Evolutionary conservation across 495 filamentous ascomycete species (phyloP).

Genomic region (Sporormia fimetaria): DNA sequence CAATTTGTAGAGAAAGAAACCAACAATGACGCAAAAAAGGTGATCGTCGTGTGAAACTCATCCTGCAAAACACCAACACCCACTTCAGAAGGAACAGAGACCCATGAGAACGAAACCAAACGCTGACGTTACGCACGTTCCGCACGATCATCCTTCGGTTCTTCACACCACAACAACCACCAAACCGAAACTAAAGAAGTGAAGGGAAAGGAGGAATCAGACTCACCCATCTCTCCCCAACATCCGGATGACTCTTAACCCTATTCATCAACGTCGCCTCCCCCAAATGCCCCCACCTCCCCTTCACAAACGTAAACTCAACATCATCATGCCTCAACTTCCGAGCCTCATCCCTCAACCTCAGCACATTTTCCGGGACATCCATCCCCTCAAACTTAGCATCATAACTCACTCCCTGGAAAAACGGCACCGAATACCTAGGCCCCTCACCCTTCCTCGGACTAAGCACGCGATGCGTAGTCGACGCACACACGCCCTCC

Average conservation of each 20-base stretch:
- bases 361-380: conserved; percentile 56
- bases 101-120: no score
- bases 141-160: no score
- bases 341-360: conserved; percentile 43
- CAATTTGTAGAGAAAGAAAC: no score
- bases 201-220: background rate
- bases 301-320: conserved; percentile 67
- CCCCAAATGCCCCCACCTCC: conserved; percentile 55
- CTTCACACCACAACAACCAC: no score
- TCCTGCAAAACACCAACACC: no score
- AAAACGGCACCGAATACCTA: conserved; percentile 79
- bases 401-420: conserved; percentile 80
- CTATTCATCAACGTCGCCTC: conserved; percentile 74
- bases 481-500: conserved; percentile 71
- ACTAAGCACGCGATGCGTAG: conserved; percentile 65
- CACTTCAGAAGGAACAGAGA: no score
- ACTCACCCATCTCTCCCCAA: conserved; percentile 61
- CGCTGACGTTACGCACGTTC: conserved; percentile 1
- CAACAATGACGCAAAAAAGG: no score
- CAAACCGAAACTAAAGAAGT: background rate
- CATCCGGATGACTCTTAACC: conserved; percentile 84
- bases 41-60: no score
- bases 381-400: conserved; percentile 65
- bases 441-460: conserved; percentile 56
- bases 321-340: conserved; percentile 51